Conservation (phyloP, 169 alveolate genomes). For the Plasmodium adleri region DNA sequence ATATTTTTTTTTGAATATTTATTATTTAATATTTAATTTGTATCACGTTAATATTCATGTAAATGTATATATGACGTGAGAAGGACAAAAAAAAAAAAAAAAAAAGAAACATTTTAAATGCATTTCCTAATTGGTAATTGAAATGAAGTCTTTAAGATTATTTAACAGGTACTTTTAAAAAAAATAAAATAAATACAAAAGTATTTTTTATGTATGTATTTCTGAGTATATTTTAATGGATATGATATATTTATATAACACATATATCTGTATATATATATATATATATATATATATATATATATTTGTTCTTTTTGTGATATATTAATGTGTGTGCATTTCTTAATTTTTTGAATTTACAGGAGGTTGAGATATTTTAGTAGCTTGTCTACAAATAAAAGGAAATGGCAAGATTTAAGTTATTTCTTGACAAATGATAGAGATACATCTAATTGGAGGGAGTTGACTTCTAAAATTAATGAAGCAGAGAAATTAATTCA, state of each 20-base stretch:
- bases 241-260: neutral
- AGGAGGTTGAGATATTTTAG: constrained; percentile 40
- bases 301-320: neutral
- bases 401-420: constrained; percentile 68
- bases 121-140: neutral
- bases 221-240: neutral
- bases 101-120: neutral
- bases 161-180: constrained; percentile 29
- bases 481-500: constrained; percentile 56
- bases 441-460: constrained; percentile 61
- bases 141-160: constrained; percentile 35
- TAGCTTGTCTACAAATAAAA: constrained; percentile 37
- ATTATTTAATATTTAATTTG: no score
- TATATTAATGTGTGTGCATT: neutral
- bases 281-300: neutral
- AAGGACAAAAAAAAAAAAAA: neutral
- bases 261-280: neutral
- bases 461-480: constrained; percentile 38
- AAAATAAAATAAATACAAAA: neutral
- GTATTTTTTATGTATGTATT: neutral
- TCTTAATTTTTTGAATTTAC: neutral
- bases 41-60: no score
- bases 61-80: neutral
- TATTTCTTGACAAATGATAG: constrained; percentile 56
- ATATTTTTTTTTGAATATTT: no score